Base-by-base conservation (phyloP, 257 asterid genomes). In the Lantana camara region DNA sequence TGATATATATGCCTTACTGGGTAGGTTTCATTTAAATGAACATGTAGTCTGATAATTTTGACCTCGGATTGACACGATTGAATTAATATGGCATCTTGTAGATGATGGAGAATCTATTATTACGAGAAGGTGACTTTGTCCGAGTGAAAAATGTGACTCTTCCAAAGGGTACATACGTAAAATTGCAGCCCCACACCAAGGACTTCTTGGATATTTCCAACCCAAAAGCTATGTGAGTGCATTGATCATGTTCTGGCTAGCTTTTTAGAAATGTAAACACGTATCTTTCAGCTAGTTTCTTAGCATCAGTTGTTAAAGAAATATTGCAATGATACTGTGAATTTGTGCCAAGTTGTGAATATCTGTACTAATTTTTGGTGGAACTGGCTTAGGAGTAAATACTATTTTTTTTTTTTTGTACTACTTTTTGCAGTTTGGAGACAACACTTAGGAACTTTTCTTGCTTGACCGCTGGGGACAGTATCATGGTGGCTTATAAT, bases 1-100 rank as follows among this genome's bases (percentile, higher is more conserved):
- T 88, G 97, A 88, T 94, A 60, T 90, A 94, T 63, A 90, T 94
- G 96, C 99, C 99, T 61, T 94, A 94, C 68, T 94, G 99, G 99
- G 99, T 94, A 77, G 35, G 5, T 89, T 50, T 62, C 51, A 23
- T 56, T 53, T 29, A n/a, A n/a, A n/a, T n/a, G n/a, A 58, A 16
- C 47, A 9, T 6, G 24, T 42, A 20, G 35, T 61, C 35, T 53
- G 21, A 29, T 42, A 37, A 46, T 42, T 55, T 55, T 15, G 27
- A 55, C 55, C 72, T 62, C 22, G 13, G 54, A 19, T 60, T 21
- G 40, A 35, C 63, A n/a, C 68, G 38, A n/a, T 60, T 71, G 57
- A 34, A 57, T 50, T 51, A 44, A 27, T 50, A 12, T 57, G 22
- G 32, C 16, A 38, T 38, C 58, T 42, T 82, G 71, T 75, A 94